A percentile compares a stretch with the other conserved stretches of the same genome.
These are phyloP conservation scores for Scenedesmus sp. DNA, from an alignment of 163 green algal species.

Conservation along the genomic window DNA sequence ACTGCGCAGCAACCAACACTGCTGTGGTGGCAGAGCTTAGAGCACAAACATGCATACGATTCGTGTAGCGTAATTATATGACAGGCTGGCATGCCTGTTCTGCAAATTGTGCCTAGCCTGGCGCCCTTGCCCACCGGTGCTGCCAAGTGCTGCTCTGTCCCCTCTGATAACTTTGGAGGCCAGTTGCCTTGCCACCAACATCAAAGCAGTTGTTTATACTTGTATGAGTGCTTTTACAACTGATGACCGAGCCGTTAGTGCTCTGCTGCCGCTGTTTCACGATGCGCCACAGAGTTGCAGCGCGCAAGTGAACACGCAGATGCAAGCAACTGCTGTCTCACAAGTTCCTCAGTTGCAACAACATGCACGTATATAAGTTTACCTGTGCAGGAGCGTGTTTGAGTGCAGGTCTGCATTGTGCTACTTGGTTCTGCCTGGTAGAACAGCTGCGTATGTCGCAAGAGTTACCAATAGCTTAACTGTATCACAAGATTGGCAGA, in stretches of 20 bases:
- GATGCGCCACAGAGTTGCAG: constrained; percentile 17
- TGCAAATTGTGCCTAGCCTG: neutral
- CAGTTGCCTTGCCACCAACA: neutral
- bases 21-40: neutral
- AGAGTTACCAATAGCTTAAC: neutral
- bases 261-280: constrained; percentile 1
- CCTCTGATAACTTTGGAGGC: neutral
- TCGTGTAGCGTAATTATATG: neutral
- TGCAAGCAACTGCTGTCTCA: neutral
- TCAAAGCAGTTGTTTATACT: neutral
- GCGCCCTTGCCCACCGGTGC: neutral
- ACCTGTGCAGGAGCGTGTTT: constrained; percentile 9
- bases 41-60: neutral
- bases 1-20: neutral
- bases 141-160: neutral
- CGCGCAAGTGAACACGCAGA: neutral
- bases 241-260: neutral
- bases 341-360: neutral
- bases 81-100: neutral
- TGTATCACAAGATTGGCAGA: neutral
- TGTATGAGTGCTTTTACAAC: neutral
- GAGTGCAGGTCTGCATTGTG: neutral
- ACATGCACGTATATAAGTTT: neutral
- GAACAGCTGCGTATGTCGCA: neutral
- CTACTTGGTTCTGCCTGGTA: neutral